These are phyloP conservation scores for Aspergillus nidulans DNA, from an alignment of 495 filamentous ascomycete genomes.

Conservation along the genomic window DNA sequence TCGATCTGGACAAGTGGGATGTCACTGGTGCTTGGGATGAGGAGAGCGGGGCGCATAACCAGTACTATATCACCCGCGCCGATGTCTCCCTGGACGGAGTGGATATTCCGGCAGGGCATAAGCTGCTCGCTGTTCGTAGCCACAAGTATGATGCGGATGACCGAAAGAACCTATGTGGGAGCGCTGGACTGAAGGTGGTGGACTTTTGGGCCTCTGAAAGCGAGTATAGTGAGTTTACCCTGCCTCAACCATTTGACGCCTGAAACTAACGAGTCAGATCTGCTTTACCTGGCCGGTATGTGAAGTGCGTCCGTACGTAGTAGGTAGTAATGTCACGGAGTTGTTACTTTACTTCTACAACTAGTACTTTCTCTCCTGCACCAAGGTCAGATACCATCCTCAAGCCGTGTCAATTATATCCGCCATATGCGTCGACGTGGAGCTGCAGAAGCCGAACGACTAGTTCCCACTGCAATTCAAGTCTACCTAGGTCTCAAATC, in stretches of 20 bases:
- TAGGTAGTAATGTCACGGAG: no score
- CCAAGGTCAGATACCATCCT: no score
- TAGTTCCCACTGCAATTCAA: no score
- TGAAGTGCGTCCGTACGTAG: no score
- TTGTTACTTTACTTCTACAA: no score
- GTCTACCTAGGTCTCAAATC: no score
- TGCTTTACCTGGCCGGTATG: not conserved
- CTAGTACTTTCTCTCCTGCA: no score
- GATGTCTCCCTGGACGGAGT: not conserved
- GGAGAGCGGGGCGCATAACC: not conserved
- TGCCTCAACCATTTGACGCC: not conserved
- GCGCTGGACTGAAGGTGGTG: not conserved
- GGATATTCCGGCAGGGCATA: not conserved
- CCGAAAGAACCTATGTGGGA: not conserved
- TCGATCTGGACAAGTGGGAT: conserved; percentile 1
- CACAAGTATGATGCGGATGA: conserved; percentile 8
- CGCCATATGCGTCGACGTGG: no score
- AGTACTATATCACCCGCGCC: not conserved
- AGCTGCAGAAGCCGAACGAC: no score
- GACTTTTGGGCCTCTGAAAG: conserved; percentile 1
- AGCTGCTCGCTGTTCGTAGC: not conserved
- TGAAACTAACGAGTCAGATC: not conserved
- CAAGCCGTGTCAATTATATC: no score
- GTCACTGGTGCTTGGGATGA: conserved; percentile 1
- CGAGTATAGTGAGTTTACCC: conserved; percentile 4